A percentile compares a stretch with the other conserved stretches of the same genome.
Conservation (phyloP, 805 yeast species). For the Candida coleopterorum region DNA sequence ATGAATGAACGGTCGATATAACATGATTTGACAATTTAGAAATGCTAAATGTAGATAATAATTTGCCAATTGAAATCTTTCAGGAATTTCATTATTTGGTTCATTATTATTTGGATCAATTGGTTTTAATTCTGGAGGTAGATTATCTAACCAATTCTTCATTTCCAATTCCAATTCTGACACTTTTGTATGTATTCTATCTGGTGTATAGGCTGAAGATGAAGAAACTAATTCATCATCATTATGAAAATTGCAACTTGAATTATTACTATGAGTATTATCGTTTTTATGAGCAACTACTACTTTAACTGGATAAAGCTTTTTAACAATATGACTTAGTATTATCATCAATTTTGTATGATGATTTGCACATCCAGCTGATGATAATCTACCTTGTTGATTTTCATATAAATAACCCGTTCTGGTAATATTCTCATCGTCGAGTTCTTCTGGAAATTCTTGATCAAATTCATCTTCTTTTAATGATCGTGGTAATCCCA, state of each 20-base stretch:
- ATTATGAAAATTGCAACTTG: conserved; percentile 1
- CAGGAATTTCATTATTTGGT: conserved; percentile 29
- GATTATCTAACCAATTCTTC: conserved; percentile 62
- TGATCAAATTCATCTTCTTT: conserved; percentile 81
- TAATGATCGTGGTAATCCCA: conserved; percentile 79
- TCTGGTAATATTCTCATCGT: conserved; percentile 79
- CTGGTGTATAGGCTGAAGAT: conserved; percentile 19
- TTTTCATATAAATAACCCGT: conserved; percentile 47
- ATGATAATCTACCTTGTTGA: conserved; percentile 53
- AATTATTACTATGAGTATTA: conserved; percentile 5
- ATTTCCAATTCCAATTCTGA: conserved; percentile 64
- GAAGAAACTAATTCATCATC: conserved; percentile 6
- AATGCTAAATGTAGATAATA: conserved; percentile 67
- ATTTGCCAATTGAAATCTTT: conserved; percentile 66
- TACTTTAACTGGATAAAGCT: conserved; percentile 69
- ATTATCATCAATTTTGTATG: conserved; percentile 74
- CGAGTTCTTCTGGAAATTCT: conserved; percentile 76
- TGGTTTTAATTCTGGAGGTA: conserved; percentile 71
- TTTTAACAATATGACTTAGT: conserved; percentile 64
- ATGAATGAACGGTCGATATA: conserved; percentile 87
- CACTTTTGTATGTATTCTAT: conserved; percentile 42
- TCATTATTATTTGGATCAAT: conserved; percentile 48
- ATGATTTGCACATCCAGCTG: conserved; percentile 77
- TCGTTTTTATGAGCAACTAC: conserved; percentile 9
- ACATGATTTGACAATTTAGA: conserved; percentile 70